Evolutionary conservation across 2,329 filamentous ascomycete species (phyloP).

Genomic region (Pseudogymnoascus sp.): DNA sequence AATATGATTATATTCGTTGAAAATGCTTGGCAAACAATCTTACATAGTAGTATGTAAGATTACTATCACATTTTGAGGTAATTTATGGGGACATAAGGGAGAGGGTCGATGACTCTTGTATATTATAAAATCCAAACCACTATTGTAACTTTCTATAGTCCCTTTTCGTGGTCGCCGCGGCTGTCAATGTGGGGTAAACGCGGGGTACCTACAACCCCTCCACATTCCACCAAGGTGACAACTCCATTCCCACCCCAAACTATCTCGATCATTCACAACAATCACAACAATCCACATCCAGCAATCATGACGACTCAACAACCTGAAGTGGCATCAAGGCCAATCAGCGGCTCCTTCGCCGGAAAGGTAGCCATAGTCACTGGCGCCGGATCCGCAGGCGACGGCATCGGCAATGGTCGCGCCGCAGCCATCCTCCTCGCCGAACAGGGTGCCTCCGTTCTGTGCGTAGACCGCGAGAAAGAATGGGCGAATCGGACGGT

Average conservation of each 20-base stretch:
- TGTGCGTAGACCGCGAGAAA: conserved; percentile 46
- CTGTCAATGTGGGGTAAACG: background rate
- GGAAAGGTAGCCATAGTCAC: conserved; percentile 49
- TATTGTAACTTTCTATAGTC: background rate
- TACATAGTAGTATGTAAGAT: no score
- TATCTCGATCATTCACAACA: background rate
- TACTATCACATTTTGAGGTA: no score
- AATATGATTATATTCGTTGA: no score
- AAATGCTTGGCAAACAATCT: no score
- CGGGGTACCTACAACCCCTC: background rate
- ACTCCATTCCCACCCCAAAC: background rate
- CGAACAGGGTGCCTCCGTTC: conserved; percentile 47
- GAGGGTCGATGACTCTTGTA: no score
- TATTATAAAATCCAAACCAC: background rate
- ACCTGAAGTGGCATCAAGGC: background rate
- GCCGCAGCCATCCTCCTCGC: conserved; percentile 52
- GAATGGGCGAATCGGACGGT: conserved; percentile 44
- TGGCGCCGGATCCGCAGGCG: conserved; percentile 46
- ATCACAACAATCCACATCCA: background rate
- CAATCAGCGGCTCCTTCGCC: conserved; percentile 30
- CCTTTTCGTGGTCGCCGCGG: background rate
- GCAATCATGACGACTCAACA: background rate
- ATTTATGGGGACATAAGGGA: no score
- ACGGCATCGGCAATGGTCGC: conserved; percentile 53
- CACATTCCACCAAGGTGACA: background rate